phyloP scores from a whole-genome alignment of 1,284 basidiomycete species.

The Moniliophthora roreri region DNA sequence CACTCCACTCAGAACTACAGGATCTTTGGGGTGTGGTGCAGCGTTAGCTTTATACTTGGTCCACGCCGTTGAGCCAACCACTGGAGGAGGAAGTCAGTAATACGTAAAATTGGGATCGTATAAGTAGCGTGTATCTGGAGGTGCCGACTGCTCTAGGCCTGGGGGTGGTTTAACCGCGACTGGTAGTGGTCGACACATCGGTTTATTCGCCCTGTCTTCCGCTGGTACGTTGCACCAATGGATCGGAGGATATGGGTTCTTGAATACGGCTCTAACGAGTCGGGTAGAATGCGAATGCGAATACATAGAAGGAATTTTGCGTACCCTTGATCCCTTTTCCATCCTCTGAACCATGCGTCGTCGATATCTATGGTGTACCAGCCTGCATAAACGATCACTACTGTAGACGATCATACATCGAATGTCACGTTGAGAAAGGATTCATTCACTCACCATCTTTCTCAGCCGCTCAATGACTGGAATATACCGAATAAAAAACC shows the following conservation, averaged over 20 bases:
- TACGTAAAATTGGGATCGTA: neutral
- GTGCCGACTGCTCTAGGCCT: slow-evolving; percentile 20
- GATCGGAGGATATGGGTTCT: slow-evolving; percentile 54
- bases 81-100: slow-evolving; percentile 19
- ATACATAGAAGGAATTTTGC: slow-evolving; percentile 5
- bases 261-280: slow-evolving; percentile 32
- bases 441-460: slow-evolving; percentile 35
- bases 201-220: slow-evolving; percentile 54
- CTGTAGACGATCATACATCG: too few species aligned
- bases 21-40: neutral
- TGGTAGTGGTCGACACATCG: slow-evolving; percentile 61
- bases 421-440: too few species aligned
- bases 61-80: slow-evolving; percentile 42
- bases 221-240: slow-evolving; percentile 50
- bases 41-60: slow-evolving; percentile 10
- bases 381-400: slow-evolving; percentile 39
- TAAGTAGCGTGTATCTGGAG: slow-evolving; percentile 31
- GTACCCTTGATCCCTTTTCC: slow-evolving; percentile 40
- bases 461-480: slow-evolving; percentile 38
- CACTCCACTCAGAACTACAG: neutral
- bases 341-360: slow-evolving; percentile 54
- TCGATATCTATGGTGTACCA: slow-evolving; percentile 61
- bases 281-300: neutral
- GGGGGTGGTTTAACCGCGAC: slow-evolving; percentile 29
- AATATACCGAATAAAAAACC: slow-evolving; percentile 55